Evolutionary conservation across 768 basidiomycete species (phyloP).

Genomic region (Pulveroboletus frians): DNA sequence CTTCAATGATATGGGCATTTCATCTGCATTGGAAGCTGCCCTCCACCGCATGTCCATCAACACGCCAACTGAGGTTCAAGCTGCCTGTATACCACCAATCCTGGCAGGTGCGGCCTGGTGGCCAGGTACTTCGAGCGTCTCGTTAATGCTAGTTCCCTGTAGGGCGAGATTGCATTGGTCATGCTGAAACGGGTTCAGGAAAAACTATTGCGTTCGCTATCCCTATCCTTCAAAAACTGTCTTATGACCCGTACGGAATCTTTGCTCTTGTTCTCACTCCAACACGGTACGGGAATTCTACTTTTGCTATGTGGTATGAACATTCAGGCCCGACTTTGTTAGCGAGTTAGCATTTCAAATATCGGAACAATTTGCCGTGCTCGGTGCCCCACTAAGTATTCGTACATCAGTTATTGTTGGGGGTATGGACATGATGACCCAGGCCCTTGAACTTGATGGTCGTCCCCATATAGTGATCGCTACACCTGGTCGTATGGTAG

Average conservation of each 20-base stretch:
- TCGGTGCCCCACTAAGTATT: slow-evolving; percentile 77
- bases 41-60: slow-evolving; percentile 81
- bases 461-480: slow-evolving; percentile 93
- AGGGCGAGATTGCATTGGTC: slow-evolving; percentile 96
- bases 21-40: slow-evolving; percentile 53
- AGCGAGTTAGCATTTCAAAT: slow-evolving; percentile 98
- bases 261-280: slow-evolving; percentile 93
- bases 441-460: slow-evolving; percentile 79
- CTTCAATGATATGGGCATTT: slow-evolving; percentile 59
- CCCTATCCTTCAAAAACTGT: slow-evolving; percentile 86
- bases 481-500: slow-evolving; percentile 92
- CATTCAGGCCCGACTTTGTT: slow-evolving; percentile 1
- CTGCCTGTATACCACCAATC: slow-evolving; percentile 84
- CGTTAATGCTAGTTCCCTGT: slow-evolving; percentile 3
- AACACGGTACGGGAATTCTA: slow-evolving; percentile 59
- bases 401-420: slow-evolving; percentile 89
- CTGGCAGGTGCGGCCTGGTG: slow-evolving; percentile 52
- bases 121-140: not conserved
- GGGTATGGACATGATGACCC: slow-evolving; percentile 97
- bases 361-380: slow-evolving; percentile 89
- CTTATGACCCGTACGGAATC: slow-evolving; percentile 89
- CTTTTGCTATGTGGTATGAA: not conserved
- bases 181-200: slow-evolving; percentile 96
- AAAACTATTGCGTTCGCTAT: slow-evolving; percentile 97
- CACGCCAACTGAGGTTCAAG: slow-evolving; percentile 81